Percentiles rank a stretch among this genome's conserved stretches.
phyloP scores from a whole-genome alignment of 768 basidiomycete genomes.

The Termitomyces sp. region DNA sequence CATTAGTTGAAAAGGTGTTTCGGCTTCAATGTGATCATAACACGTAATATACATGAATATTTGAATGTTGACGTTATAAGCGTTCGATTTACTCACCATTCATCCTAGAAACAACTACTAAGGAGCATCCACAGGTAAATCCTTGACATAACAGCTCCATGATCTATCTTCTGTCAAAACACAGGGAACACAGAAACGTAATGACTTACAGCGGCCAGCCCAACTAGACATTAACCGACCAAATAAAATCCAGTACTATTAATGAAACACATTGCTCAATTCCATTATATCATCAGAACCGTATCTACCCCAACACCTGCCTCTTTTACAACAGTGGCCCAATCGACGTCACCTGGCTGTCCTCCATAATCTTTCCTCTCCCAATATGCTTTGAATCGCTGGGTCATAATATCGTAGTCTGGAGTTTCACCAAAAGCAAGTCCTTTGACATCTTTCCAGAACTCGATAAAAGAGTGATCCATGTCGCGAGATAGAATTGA shows the following conservation, averaged over 20 bases:
- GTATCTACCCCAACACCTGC: background rate
- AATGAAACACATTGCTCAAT: background rate
- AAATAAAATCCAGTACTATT: background rate
- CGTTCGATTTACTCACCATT: too few species aligned
- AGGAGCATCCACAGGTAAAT: background rate
- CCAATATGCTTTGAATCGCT: slow-evolving; percentile 21
- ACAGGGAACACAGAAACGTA: background rate
- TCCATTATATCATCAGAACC: background rate
- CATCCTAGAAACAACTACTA: background rate
- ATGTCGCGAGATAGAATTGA: slow-evolving; percentile 23
- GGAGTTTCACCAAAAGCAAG: slow-evolving; percentile 28
- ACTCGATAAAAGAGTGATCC: slow-evolving; percentile 23
- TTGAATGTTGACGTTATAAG: too few species aligned
- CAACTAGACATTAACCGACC: too few species aligned
- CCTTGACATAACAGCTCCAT: background rate
- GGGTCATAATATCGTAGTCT: slow-evolving; percentile 22
- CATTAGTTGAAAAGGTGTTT: too few species aligned
- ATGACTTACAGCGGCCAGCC: background rate
- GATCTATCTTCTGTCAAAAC: background rate
- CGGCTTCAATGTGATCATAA: background rate
- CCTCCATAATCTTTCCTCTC: slow-evolving; percentile 2
- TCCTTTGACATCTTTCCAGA: slow-evolving; percentile 26
- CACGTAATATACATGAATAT: too few species aligned
- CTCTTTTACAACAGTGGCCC: background rate
- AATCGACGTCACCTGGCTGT: slow-evolving; percentile 15